Evolutionary conservation across 306 rosid species (phyloP), one percentile per base, ranked within the genome.

Genomic region (Cucumis sativus): DNA sequence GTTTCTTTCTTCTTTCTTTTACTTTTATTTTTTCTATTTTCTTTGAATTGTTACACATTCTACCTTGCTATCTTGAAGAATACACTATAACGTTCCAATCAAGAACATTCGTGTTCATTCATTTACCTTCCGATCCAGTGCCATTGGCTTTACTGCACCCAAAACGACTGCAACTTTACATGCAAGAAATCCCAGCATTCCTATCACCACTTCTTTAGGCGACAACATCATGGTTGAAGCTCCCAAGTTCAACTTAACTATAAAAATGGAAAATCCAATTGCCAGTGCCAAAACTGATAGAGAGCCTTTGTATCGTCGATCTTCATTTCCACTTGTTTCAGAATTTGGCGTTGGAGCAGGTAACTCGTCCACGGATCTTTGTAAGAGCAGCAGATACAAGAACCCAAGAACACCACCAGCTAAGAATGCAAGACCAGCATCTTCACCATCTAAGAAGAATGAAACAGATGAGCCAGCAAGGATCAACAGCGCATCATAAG

Each of bases 311-410:
- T 20, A 40, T 76, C 18, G 33, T 15, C 2, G 56, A 28, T 76
- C 58, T 18, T 40, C 66, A 8, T 23, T 21, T 70, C 15, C 58
- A 5, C 25, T 45, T 16, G 35, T 45, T 61, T 23, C 25, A 7
- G 58, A 76, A 25, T 0, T 60, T 8, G 37, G 5, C 3, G 43
- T 18, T 21, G 71, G 70, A 7, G 97, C 84, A 0, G 95, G 91
- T 79, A 95, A 87, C 78, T 82, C 97, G 72, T 95, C 96, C 52
- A 92, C 99, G 2, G 96, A 90, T 70, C 96, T 89, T 85, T 89
- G 97, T 82, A 95, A 81, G 58, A 92, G 88, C 58, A 92, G 80
- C 58, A 92, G 91, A 86, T 95, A 95, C 83, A 95, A 81, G 83
- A 95, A 89, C 58, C 98, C 97, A 8, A 84, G 86, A 74, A 90